These are phyloP conservation scores for Cystoisospora suis DNA, from an alignment of 169 alveolate genomes.

Conservation along the genomic window DNA sequence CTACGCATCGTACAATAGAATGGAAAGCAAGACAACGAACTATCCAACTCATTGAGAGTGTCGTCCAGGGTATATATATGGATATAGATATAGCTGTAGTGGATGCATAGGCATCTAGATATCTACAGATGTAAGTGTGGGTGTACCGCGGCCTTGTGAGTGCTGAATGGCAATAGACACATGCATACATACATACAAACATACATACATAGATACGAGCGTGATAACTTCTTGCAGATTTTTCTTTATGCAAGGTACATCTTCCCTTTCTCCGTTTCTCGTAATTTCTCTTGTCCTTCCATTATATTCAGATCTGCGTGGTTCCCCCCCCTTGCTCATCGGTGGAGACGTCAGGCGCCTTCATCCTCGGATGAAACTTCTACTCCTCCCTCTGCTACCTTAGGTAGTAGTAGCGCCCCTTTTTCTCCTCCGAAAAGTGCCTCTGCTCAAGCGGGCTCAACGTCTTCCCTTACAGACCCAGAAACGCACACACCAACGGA, in stretches of 20 bases:
- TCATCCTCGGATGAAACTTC: neutral
- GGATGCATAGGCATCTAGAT: neutral
- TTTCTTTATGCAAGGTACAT: neutral
- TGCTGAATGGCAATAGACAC: neutral
- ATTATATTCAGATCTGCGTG: neutral
- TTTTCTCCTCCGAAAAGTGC: neutral
- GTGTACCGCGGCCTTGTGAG: too few species aligned
- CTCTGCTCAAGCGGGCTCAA: neutral
- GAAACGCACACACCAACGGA: too few species aligned
- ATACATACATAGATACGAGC: neutral
- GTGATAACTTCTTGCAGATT: neutral
- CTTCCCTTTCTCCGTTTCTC: neutral
- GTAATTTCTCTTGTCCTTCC: neutral
- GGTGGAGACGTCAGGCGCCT: neutral
- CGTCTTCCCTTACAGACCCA: too few species aligned
- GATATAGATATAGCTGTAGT: neutral
- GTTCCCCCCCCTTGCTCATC: constrained; percentile 17
- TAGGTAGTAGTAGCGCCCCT: neutral
- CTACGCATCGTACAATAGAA: too few species aligned
- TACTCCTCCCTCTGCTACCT: neutral
- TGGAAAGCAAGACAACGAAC: too few species aligned
- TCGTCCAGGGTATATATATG: neutral
- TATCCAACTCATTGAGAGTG: too few species aligned
- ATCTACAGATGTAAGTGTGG: neutral
- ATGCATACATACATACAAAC: neutral